Evolutionary conservation across 2,329 filamentous ascomycete species (phyloP).

Genomic region (Pseudopyricularia cyperi): DNA sequence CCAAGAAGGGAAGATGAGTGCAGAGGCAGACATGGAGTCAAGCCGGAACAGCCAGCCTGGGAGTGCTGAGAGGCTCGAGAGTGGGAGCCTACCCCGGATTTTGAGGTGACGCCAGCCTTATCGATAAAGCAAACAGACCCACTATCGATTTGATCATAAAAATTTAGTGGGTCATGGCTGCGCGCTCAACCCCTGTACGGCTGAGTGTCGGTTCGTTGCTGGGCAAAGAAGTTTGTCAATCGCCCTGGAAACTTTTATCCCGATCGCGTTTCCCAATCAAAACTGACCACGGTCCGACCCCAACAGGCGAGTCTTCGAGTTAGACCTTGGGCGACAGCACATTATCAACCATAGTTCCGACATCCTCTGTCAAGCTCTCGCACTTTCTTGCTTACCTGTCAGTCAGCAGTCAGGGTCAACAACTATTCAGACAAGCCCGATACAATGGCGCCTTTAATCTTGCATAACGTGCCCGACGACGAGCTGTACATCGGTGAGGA

Average conservation of each 20-base stretch:
- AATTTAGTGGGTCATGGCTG: too few relatives aligned
- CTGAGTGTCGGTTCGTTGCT: not conserved
- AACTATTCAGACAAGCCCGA: not conserved
- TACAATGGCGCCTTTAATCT: conserved; percentile 49
- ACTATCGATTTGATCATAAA: not conserved
- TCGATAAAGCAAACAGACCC: conserved; percentile 1
- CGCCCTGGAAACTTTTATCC: not conserved
- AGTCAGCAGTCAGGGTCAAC: not conserved
- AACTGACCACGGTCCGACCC: not conserved
- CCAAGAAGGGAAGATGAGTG: not conserved
- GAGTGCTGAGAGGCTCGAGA: not conserved
- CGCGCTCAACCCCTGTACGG: too few relatives aligned
- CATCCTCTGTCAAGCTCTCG: not conserved
- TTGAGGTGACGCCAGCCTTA: not conserved
- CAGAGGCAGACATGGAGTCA: not conserved
- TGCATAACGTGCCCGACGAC: conserved; percentile 57
- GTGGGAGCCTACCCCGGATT: not conserved
- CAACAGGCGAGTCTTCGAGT: not conserved
- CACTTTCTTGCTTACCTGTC: not conserved
- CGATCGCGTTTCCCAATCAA: not conserved
- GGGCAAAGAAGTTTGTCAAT: not conserved
- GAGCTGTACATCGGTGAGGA: conserved; percentile 55
- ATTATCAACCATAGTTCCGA: not conserved
- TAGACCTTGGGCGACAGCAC: not conserved
- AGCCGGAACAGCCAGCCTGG: not conserved